Evolutionary conservation across 371 early-diverging fungal genomes (phyloP), one percentile per base, ranked within the genome.

Genomic region (Mucor lusitanicus): DNA sequence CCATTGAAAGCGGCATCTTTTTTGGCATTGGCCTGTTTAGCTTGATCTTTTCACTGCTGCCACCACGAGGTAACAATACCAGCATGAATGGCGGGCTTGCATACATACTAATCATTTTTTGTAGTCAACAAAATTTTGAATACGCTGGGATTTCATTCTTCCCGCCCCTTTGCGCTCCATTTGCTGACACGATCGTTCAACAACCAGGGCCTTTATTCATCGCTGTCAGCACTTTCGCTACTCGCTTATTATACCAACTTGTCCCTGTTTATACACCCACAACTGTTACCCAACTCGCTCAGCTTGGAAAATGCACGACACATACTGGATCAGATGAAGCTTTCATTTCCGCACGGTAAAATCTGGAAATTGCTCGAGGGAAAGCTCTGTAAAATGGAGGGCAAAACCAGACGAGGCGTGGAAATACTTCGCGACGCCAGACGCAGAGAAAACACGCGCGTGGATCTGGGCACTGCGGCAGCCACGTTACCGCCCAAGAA

Each of bases 341-440:
- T 23, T 0, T 62, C 62, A 23, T 82, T 71, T 56, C 80, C 80
- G 2, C 64, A 73, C 15, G 80, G 77, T 19, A 78, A 75, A 39
- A 75, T 82, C 19, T 79, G 83, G 80, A 80, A 80, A 64, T 46
- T 82, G 8, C 30, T 82, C 13, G 83, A 82, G 53, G 83, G 83
- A 2, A 82, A 82, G 44, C 56, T 82, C 6, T 82, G 76, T 32
- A 75, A 75, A 57, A 78, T 83, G 77, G 80, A 83, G 68, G 83
- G 80, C 6, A 77, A 77, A 23, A 68, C 76, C n/a, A 50, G 80
- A 13, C 67, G 68, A 56, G 77, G 80, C 7, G 80, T 83, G 19
- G 79, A 83, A 23, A 77, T 78, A 3, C 60, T 83, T 12, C 63
- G 83, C 19, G 83, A 82, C 66, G 70, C 78, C 23, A 65, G 82